These are phyloP conservation scores for Heliosperma pusillum DNA, from an alignment of 148 eudicot genomes.

Conservation along the genomic window DNA sequence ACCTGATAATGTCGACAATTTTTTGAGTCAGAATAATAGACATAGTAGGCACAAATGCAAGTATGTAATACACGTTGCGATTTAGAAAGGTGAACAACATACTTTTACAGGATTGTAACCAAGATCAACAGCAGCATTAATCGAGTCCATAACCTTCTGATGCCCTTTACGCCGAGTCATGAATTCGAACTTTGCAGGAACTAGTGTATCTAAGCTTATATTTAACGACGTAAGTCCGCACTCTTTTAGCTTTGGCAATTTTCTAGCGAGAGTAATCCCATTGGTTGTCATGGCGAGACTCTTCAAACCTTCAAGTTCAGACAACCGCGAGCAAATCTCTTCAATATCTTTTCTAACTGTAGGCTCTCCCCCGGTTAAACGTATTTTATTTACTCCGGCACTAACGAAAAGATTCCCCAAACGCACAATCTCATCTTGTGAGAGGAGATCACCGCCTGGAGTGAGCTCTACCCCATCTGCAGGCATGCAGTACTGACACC, in stretches of 20 bases:
- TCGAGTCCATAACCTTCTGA: slow-evolving; percentile 79
- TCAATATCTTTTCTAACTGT: slow-evolving; percentile 83
- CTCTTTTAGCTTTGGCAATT: slow-evolving; percentile 82
- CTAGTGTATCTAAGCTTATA: slow-evolving; percentile 85
- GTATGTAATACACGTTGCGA: background rate
- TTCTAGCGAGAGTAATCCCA: slow-evolving; percentile 71
- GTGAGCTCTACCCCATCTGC: slow-evolving; percentile 92
- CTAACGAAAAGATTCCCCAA: slow-evolving; percentile 76
- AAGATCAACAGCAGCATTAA: slow-evolving; percentile 63
- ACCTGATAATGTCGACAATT: slow-evolving; percentile 39
- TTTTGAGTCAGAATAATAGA: background rate
- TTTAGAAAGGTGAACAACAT: slow-evolving; percentile 17
- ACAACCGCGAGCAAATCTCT: slow-evolving; percentile 69
- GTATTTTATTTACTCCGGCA: slow-evolving; percentile 84
- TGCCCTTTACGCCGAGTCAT: slow-evolving; percentile 91
- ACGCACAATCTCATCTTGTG: slow-evolving; percentile 64
- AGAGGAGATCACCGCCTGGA: slow-evolving; percentile 55
- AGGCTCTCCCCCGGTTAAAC: slow-evolving; percentile 97
- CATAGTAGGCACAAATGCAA: background rate
- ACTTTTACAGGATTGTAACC: slow-evolving; percentile 93
- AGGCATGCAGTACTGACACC: slow-evolving; percentile 98
- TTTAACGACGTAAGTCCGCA: slow-evolving; percentile 71
- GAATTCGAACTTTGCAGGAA: slow-evolving; percentile 82
- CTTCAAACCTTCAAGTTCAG: slow-evolving; percentile 68
- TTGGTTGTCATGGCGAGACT: slow-evolving; percentile 87